Evolutionary conservation across 371 early-diverging fungal genomes (phyloP).

Genomic region (Parasitella parasitica): DNA sequence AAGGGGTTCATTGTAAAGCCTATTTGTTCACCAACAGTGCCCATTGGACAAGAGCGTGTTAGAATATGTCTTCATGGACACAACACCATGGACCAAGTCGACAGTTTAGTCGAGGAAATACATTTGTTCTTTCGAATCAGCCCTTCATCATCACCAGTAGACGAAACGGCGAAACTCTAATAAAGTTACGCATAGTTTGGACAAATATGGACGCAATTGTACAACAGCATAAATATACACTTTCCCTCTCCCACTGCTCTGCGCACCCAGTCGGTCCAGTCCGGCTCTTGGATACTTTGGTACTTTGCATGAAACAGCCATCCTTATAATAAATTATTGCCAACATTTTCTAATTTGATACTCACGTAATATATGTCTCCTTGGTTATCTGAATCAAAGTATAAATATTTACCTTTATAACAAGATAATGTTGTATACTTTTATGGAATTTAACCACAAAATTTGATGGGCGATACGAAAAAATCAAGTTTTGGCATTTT

Average conservation of each 20-base stretch:
- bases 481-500: background rate
- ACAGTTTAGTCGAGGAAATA: constrained; percentile 49
- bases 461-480: too few species aligned
- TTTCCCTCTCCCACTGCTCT: background rate
- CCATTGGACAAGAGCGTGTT: constrained; percentile 76
- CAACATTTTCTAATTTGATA: background rate
- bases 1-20: constrained; percentile 74
- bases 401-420: background rate
- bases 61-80: constrained; percentile 80
- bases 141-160: background rate
- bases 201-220: background rate
- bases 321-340: background rate
- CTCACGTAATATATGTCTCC: background rate
- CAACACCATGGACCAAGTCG: constrained; percentile 65
- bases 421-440: background rate
- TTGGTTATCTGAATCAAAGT: background rate
- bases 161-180: background rate
- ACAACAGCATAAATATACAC: background rate
- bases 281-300: background rate
- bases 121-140: constrained; percentile 40
- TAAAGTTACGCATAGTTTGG: background rate
- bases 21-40: constrained; percentile 82
- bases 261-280: background rate
- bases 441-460: background rate
- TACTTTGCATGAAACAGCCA: background rate